These are phyloP conservation scores for Excoecaria cochinchinensis DNA, from an alignment of 345 rosid species.

Conservation along the genomic window DNA sequence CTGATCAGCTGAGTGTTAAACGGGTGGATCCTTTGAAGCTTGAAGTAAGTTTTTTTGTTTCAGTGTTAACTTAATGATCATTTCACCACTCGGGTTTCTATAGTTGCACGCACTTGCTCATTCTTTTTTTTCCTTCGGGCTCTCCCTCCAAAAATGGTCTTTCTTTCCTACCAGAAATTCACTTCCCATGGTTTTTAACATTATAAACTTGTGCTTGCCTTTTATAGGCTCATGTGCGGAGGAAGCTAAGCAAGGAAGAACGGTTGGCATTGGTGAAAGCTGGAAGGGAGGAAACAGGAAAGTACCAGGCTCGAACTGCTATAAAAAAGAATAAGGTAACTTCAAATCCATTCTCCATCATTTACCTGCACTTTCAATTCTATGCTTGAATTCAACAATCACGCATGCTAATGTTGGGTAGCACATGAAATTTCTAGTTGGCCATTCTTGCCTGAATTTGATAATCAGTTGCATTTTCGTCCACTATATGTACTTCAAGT, in stretches of 20 bases:
- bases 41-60: conserved; percentile 58
- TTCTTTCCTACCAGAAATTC: background rate
- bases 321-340: conserved; percentile 80
- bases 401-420: background rate
- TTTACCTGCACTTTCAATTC: background rate
- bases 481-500: too few relatives aligned
- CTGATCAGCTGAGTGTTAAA: conserved; percentile 71
- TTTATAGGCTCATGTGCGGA: conserved; percentile 75
- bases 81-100: background rate
- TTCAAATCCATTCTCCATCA: background rate
- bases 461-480: background rate
- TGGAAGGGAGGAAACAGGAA: conserved; percentile 84
- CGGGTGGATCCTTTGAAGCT: conserved; percentile 85
- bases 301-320: conserved; percentile 68
- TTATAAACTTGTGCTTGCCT: background rate
- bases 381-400: background rate
- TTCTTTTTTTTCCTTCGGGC: too few relatives aligned
- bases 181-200: background rate
- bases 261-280: conserved; percentile 72
- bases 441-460: background rate
- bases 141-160: too few relatives aligned
- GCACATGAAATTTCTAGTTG: background rate
- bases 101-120: too few relatives aligned
- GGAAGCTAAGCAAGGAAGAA: conserved; percentile 75
- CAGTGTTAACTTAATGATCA: background rate